These are phyloP conservation scores for Coelastrella sp. DNA, from an alignment of 139 green algal genomes.

Conservation along the genomic window DNA sequence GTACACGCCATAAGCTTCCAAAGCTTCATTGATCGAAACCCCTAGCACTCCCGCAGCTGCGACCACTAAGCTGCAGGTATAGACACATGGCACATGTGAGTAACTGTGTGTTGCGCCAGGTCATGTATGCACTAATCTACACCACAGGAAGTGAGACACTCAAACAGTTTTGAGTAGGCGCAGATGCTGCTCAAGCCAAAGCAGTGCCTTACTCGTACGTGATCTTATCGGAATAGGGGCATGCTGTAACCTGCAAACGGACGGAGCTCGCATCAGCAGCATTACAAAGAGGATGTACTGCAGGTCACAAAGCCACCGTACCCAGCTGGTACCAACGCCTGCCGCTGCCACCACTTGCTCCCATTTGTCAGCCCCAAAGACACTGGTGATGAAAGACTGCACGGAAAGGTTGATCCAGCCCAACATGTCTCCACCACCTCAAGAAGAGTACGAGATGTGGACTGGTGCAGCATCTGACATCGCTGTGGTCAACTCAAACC, in stretches of 20 bases:
- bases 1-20: constrained; percentile 65
- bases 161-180: too few relatives aligned
- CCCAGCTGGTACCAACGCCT: constrained; percentile 37
- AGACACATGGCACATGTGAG: too few relatives aligned
- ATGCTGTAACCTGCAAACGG: constrained; percentile 29
- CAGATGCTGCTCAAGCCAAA: too few relatives aligned
- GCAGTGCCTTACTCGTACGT: constrained; percentile 61
- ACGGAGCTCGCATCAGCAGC: not conserved
- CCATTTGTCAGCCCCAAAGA: constrained; percentile 59
- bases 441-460: too few relatives aligned
- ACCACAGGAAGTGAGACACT: too few relatives aligned
- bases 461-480: too few relatives aligned
- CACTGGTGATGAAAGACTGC: constrained; percentile 50
- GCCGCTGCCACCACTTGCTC: constrained; percentile 29
- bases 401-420: constrained; percentile 48
- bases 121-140: too few relatives aligned
- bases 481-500: too few relatives aligned
- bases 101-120: too few relatives aligned
- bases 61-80: constrained; percentile 55
- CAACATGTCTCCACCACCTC: constrained; percentile 17
- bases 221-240: constrained; percentile 60
- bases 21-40: constrained; percentile 55
- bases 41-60: constrained; percentile 58
- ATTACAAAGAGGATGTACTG: not conserved
- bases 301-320: constrained; percentile 5